These are phyloP conservation scores for Asterionellopsis glacialis DNA, from an alignment of 108 stramenopile species.

Conservation along the genomic window DNA sequence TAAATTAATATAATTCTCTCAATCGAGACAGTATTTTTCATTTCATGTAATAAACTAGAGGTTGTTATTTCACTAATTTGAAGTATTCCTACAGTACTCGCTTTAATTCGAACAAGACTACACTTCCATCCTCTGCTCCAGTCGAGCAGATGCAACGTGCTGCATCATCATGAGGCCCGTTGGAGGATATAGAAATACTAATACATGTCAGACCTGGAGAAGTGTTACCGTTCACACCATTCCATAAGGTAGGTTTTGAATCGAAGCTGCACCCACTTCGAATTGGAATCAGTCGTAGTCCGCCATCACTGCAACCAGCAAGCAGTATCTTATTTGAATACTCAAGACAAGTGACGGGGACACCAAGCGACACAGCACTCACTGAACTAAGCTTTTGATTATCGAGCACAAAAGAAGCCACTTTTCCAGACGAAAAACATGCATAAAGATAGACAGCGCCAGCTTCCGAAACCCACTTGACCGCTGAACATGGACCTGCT, in stretches of 20 bases:
- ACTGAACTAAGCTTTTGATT: slow-evolving; percentile 24
- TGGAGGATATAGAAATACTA: slow-evolving; percentile 20
- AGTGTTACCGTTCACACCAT: slow-evolving; percentile 37
- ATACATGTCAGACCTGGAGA: slow-evolving; percentile 42
- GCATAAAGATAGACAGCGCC: slow-evolving; percentile 36
- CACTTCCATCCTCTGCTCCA: slow-evolving; percentile 56
- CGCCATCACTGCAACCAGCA: slow-evolving; percentile 60
- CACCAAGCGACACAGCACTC: slow-evolving; percentile 48
- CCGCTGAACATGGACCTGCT: slow-evolving; percentile 53
- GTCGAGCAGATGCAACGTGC: slow-evolving; percentile 47
- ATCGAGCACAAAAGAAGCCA: slow-evolving; percentile 36
- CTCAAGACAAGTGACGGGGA: slow-evolving; percentile 21
- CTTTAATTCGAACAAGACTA: slow-evolving; percentile 60
- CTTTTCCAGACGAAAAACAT: slow-evolving; percentile 47
- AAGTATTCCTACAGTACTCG: slow-evolving; percentile 4
- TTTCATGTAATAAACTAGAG: not conserved
- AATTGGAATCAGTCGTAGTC: slow-evolving; percentile 49
- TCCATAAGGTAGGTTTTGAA: slow-evolving; percentile 47
- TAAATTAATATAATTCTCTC: not conserved
- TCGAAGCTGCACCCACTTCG: slow-evolving; percentile 41
- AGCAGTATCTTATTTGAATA: slow-evolving; percentile 41
- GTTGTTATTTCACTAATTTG: not conserved
- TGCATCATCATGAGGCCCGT: slow-evolving; percentile 11
- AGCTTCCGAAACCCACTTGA: slow-evolving; percentile 41
- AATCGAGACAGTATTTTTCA: not conserved